These are phyloP conservation scores for Jasminum sambac DNA, from an alignment of 257 asterid genomes.

Conservation along the genomic window DNA sequence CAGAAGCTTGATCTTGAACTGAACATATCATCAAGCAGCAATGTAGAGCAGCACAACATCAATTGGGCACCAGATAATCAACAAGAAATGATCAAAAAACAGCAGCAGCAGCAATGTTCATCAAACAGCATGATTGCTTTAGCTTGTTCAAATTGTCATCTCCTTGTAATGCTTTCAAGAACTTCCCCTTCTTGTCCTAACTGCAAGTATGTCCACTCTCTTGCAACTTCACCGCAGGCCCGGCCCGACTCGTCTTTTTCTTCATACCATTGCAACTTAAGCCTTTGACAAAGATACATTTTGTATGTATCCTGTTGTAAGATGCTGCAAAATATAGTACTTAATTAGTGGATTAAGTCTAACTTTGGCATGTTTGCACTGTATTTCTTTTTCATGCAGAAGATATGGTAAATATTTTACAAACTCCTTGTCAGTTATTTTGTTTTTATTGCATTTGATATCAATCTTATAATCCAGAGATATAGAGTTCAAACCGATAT, in stretches of 20 bases:
- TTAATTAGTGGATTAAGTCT: neutral
- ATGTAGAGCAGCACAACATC: neutral
- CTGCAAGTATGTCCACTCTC: conserved; percentile 60
- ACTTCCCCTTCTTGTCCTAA: conserved; percentile 61
- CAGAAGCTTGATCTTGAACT: conserved; percentile 50
- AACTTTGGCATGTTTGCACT: neutral
- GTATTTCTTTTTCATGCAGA: neutral
- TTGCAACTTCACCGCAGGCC: conserved; percentile 6
- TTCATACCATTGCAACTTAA: neutral
- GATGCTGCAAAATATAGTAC: neutral
- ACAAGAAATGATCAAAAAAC: neutral
- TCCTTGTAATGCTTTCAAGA: conserved; percentile 50
- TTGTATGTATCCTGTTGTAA: neutral
- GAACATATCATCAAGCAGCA: conserved; percentile 41
- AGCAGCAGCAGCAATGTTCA: neutral
- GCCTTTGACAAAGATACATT: conserved; percentile 4
- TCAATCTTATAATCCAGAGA: no score
- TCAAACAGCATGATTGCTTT: conserved; percentile 47
- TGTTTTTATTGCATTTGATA: no score
- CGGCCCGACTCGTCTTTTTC: neutral
- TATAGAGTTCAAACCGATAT: no score
- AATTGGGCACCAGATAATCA: conserved; percentile 6
- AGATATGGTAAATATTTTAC: neutral
- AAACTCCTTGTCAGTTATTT: neutral
- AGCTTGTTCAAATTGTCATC: conserved; percentile 63